phyloP scores from a whole-genome alignment of 2,329 filamentous ascomycete genomes.

The Aureobasidium uvarum region DNA sequence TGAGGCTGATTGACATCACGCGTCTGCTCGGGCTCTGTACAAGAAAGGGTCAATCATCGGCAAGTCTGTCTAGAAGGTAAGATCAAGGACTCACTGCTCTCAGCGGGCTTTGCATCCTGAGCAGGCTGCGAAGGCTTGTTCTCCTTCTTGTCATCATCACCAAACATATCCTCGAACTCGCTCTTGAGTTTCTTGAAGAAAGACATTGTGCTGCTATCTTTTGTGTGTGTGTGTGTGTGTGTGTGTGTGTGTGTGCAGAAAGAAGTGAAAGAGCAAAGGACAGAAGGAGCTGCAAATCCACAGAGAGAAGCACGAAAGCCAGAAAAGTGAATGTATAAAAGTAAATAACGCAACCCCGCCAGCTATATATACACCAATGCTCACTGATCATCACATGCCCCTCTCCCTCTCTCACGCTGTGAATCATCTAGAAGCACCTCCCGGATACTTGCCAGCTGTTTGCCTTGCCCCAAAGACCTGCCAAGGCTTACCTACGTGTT shows the following conservation, averaged over 20 bases:
- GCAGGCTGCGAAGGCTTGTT: conserved; percentile 30
- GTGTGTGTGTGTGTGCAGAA: background rate
- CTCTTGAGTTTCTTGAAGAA: conserved; percentile 50
- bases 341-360: conserved; percentile 14
- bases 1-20: conserved; percentile 16
- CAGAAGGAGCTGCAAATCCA: background rate
- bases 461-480: background rate
- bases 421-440: conserved; percentile 9
- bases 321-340: background rate
- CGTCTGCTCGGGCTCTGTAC: conserved; percentile 7
- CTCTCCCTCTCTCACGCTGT: background rate
- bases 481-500: background rate
- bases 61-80: background rate
- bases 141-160: conserved; percentile 35
- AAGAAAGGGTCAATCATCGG: conserved; percentile 3
- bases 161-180: conserved; percentile 44
- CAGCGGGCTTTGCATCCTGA: conserved; percentile 30
- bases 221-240: background rate
- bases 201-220: conserved; percentile 39
- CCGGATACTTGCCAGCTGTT: conserved; percentile 2
- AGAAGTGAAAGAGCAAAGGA: background rate
- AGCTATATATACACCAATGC: conserved; percentile 4
- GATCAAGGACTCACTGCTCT: background rate
- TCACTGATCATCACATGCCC: background rate
- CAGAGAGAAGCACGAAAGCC: background rate